Evolutionary conservation across 1,139 yeast species (phyloP), one percentile per base, ranked within the genome.

Genomic region (Debaryomyces singareniensis): DNA sequence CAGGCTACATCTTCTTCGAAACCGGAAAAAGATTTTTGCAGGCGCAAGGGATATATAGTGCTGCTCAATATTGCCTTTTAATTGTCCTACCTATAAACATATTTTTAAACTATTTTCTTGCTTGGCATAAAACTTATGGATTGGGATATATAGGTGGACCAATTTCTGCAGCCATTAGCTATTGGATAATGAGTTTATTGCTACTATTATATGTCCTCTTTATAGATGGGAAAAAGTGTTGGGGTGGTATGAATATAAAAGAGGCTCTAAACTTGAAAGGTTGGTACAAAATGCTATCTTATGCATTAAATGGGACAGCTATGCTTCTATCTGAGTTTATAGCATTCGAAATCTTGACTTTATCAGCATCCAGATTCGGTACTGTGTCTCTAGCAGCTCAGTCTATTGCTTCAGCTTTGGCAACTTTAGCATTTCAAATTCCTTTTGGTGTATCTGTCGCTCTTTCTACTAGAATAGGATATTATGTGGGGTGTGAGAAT

Each of bases 1-100:
- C 91, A 0, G 89, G 84, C 0, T 80, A 72, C 47, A 74, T 81
- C 15, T 43, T 80, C 7, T 82, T 81, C 44, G 93, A 82, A 53
- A 78, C 78, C 42, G 71, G 77, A 25, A 82, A 82, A 47, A 78
- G 81, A 47, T 81, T 67, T 45, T 58, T 82, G 36, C 91, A 82
- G 50, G 76, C 86, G 27, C 93, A 81, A 56, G 87, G 86, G 9
- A 64, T 71, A 3, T 71, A 67, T 39, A 74, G 71, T 40, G 63
- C 71, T 22, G 66, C 75, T 2, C 70, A 76, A 1, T 65, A 68
- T 32, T 70, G 69, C 14, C 54, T 71, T 31, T 56, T 71, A 29
- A 40, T 71, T 25, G 72, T 74, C 22, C 76, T 76, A 2, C 80
- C 79, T 4, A 55, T 68, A 2, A 74, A 74, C 42, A 67, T 70